Conservation (phyloP, 2,329 filamentous ascomycete genomes). For the Dactylellina parvicollis region DNA sequence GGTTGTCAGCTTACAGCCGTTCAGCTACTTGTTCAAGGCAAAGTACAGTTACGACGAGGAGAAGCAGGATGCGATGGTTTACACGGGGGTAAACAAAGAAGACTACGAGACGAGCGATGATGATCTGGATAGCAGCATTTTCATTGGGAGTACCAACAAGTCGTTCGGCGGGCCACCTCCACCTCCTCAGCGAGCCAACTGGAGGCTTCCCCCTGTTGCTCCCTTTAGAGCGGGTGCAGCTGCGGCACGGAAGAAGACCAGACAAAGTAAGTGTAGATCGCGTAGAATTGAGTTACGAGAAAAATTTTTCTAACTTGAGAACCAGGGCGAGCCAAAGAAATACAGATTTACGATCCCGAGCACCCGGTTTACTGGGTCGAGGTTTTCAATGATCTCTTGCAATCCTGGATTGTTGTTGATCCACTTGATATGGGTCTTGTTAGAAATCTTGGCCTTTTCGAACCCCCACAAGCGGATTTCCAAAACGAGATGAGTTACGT, state of each 20-base stretch:
- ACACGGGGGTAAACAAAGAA: constrained; percentile 52
- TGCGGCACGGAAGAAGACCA: background rate
- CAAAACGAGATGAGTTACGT: constrained; percentile 84
- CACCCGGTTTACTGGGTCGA: constrained; percentile 96
- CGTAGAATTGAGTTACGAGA: background rate
- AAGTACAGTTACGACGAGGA: constrained; percentile 44
- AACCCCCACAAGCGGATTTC: constrained; percentile 79
- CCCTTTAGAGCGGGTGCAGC: constrained; percentile 19
- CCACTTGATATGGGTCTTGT: constrained; percentile 82
- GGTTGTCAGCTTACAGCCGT: constrained; percentile 86
- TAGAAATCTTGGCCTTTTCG: constrained; percentile 78
- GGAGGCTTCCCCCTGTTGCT: constrained; percentile 37
- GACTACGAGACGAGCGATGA: constrained; percentile 47
- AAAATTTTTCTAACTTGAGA: constrained; percentile 42
- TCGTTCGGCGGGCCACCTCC: constrained; percentile 48
- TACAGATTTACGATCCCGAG: constrained; percentile 72
- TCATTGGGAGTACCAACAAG: constrained; percentile 43
- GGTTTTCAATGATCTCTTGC: constrained; percentile 81
- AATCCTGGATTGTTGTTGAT: constrained; percentile 92
- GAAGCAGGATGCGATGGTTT: constrained; percentile 28
- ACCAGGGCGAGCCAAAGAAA: constrained; percentile 57
- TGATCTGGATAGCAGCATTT: constrained; percentile 15
- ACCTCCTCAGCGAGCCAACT: constrained; percentile 27
- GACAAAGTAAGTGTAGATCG: constrained; percentile 25
- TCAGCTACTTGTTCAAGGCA: constrained; percentile 61